Conservation (phyloP, 2,329 filamentous ascomycete species). For the Helotiales sp. region DNA sequence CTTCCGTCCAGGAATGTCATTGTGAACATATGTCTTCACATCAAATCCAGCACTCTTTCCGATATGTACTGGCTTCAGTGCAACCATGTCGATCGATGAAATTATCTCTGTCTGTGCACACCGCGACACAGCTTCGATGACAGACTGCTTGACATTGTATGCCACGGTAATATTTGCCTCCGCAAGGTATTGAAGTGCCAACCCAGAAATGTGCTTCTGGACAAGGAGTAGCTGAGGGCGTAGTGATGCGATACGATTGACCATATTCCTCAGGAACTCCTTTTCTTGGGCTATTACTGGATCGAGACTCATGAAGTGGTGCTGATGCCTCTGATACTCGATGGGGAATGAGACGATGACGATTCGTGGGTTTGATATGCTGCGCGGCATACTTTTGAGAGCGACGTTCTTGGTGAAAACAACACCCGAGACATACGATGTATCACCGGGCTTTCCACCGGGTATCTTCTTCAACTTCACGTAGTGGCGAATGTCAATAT, state of each 20-base stretch:
- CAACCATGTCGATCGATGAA: conserved; percentile 92
- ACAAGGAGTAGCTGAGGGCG: conserved; percentile 87
- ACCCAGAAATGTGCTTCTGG: conserved; percentile 88
- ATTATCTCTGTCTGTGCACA: conserved; percentile 93
- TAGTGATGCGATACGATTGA: conserved; percentile 86
- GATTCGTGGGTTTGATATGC: conserved; percentile 82
- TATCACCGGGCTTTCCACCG: conserved; percentile 87
- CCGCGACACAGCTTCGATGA: conserved; percentile 91
- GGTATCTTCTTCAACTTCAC: conserved; percentile 97
- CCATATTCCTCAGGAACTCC: conserved; percentile 89
- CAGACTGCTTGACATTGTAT: conserved; percentile 95
- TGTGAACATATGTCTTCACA: conserved; percentile 91
- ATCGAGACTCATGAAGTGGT: conserved; percentile 97
- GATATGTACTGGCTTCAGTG: conserved; percentile 73
- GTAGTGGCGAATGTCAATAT: conserved; percentile 97
- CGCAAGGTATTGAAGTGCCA: conserved; percentile 86
- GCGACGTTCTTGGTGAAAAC: conserved; percentile 98
- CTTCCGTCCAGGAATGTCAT: conserved; percentile 72
- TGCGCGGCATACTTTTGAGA: conserved; percentile 92
- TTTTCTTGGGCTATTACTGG: conserved; percentile 96
- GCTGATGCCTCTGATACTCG: conserved; percentile 90
- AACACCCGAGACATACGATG: conserved; percentile 93
- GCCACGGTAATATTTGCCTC: conserved; percentile 90
- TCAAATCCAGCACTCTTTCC: conserved; percentile 88
- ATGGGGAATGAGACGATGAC: conserved; percentile 93